phyloP scores from a whole-genome alignment of 2,329 filamentous ascomycete species.

The Trichothecium roseum region DNA sequence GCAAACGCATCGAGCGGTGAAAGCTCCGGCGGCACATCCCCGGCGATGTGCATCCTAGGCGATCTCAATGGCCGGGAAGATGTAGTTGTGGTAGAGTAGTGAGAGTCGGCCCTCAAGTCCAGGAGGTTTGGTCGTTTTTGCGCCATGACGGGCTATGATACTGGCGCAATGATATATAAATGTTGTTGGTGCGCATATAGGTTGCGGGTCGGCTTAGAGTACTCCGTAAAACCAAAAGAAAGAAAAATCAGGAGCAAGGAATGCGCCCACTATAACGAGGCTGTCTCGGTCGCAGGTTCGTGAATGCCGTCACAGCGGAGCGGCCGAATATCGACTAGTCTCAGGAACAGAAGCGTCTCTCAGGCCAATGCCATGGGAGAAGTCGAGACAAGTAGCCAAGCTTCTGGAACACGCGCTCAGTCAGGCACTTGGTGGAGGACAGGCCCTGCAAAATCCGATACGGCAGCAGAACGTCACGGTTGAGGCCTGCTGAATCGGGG shows the following conservation, averaged over 20 bases:
- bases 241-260: background rate
- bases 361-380: too few species aligned
- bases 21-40: slow-evolving; percentile 76
- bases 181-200: background rate
- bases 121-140: slow-evolving; percentile 43
- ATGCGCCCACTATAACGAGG: background rate
- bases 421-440: too few species aligned
- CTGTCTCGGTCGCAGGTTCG: background rate
- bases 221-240: too few species aligned
- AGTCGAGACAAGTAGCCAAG: too few species aligned
- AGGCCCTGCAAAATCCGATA: too few species aligned
- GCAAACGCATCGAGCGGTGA: slow-evolving; percentile 95
- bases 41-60: slow-evolving; percentile 67
- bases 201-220: background rate
- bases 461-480: too few species aligned
- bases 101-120: slow-evolving; percentile 49
- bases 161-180: background rate
- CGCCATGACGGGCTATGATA: slow-evolving; percentile 30
- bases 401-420: too few species aligned
- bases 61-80: slow-evolving; percentile 51
- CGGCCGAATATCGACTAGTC: too few species aligned
- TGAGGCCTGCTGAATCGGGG: too few species aligned
- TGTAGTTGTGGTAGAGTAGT: slow-evolving; percentile 33
- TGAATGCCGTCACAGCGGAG: too few species aligned
- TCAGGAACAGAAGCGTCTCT: too few species aligned